These are phyloP conservation scores for Mrakia frigida DNA, from an alignment of 768 basidiomycete genomes.

Conservation along the genomic window DNA sequence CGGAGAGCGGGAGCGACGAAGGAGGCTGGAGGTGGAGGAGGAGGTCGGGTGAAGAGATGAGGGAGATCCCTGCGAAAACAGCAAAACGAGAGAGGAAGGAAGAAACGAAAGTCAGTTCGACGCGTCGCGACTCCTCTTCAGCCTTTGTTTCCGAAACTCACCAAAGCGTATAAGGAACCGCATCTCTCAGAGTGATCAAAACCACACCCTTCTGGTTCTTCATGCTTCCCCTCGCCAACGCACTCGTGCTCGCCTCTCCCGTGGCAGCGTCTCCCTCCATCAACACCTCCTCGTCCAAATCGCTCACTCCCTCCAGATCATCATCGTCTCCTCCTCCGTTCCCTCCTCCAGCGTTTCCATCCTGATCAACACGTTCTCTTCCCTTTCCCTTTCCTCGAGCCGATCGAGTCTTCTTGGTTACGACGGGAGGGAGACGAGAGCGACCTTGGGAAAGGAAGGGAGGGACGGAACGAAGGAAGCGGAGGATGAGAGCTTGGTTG, in stretches of 20 bases:
- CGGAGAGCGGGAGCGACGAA: conserved; percentile 52
- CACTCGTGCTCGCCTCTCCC: conserved; percentile 6
- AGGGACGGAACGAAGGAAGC: conserved; percentile 70
- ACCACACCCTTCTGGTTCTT: conserved; percentile 26
- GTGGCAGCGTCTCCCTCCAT: conserved; percentile 4
- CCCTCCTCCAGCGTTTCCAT: conserved; percentile 2
- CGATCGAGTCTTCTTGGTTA: conserved; percentile 48
- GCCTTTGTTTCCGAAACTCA: not conserved
- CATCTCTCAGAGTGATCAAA: conserved; percentile 80
- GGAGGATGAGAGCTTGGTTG: conserved; percentile 77
- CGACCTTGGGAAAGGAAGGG: conserved; percentile 56
- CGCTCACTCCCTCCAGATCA: conserved; percentile 29
- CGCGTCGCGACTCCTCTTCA: conserved; percentile 43
- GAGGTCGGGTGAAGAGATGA: conserved; percentile 14
- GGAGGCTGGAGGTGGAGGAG: conserved; percentile 58
- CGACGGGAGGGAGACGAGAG: conserved; percentile 47
- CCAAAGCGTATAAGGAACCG: conserved; percentile 83
- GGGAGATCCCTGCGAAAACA: conserved; percentile 65
- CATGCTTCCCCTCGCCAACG: not conserved
- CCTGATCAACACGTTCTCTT: not conserved
- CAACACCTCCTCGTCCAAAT: conserved; percentile 33
- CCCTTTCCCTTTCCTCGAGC: conserved; percentile 33
- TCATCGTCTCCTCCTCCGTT: conserved; percentile 35
- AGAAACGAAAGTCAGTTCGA: conserved; percentile 29
- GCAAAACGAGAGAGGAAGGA: not conserved